phyloP scores from a whole-genome alignment of 148 eudicot genomes.

The Rhododendron kiyosumense region DNA sequence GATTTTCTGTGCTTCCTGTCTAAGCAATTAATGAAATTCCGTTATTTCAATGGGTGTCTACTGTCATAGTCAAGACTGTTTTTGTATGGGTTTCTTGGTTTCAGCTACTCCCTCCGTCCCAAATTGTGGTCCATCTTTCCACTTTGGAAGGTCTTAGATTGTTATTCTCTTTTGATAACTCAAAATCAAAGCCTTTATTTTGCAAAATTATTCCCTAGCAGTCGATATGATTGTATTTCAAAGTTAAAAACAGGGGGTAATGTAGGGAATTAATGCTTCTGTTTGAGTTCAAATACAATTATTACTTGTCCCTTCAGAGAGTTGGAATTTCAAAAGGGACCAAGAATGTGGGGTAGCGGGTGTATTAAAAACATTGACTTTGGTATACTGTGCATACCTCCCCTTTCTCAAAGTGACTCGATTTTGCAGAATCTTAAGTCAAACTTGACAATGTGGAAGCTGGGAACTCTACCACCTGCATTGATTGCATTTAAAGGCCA shows the following conservation, averaged over 20 bases:
- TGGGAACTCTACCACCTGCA: slow-evolving; percentile 97
- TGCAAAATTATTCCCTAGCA: neutral
- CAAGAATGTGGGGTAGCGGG: neutral
- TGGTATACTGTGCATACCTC: neutral
- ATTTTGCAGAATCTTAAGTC: slow-evolving; percentile 83
- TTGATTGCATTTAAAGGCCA: slow-evolving; percentile 92
- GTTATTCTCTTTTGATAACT: neutral
- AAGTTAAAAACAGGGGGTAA: neutral
- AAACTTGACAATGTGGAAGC: slow-evolving; percentile 94
- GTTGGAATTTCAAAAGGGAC: neutral
- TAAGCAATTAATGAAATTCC: neutral
- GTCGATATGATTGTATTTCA: neutral
- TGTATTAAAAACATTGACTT: neutral
- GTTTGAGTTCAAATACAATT: neutral
- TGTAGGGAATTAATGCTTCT: neutral
- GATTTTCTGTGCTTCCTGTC: neutral
- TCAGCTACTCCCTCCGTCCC: neutral
- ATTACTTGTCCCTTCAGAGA: neutral
- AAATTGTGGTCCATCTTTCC: neutral
- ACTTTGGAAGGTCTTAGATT: neutral
- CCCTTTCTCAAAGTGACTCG: neutral
- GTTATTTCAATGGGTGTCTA: neutral
- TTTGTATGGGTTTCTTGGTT: neutral
- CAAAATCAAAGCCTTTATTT: neutral
- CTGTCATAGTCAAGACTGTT: neutral